A percentile compares a stretch with the other conserved stretches of the same genome.
Conservation (phyloP, 2,329 filamentous ascomycete species). For the Xylariaceae sp. region DNA sequence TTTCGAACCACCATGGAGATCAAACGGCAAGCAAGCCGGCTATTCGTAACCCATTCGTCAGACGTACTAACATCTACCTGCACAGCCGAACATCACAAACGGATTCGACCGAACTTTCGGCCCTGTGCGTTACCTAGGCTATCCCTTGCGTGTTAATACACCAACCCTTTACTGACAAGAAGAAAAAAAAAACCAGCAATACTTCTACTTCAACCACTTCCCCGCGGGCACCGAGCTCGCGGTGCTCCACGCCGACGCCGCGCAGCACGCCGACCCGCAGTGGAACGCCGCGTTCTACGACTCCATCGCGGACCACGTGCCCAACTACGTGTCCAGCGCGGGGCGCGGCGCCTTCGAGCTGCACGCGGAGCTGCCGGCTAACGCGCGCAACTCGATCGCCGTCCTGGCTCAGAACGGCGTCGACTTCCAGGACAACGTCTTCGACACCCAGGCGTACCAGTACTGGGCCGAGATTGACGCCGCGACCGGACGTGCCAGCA, state of each 20-base stretch:
- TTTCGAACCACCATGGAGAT: constrained; percentile 65
- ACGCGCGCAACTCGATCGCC: constrained; percentile 55
- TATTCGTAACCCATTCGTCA: background rate
- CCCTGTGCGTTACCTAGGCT: constrained; percentile 36
- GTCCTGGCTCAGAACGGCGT: constrained; percentile 55
- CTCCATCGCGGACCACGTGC: constrained; percentile 60
- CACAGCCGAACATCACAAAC: constrained; percentile 60
- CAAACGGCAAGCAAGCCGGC: constrained; percentile 43
- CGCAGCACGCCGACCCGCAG: constrained; percentile 49
- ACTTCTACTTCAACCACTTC: constrained; percentile 65
- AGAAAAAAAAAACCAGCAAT: constrained; percentile 50
- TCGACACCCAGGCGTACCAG: constrained; percentile 58
- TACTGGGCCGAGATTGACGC: constrained; percentile 61
- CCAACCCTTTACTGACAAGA: constrained; percentile 7
- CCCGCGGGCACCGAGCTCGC: constrained; percentile 48
- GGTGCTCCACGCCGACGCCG: constrained; percentile 56
- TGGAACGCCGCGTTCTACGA: constrained; percentile 67
- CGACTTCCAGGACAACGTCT: constrained; percentile 62
- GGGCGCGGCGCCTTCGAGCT: constrained; percentile 54
- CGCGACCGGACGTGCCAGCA: constrained; percentile 49
- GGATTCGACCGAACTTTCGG: constrained; percentile 69
- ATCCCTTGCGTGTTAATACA: constrained; percentile 1
- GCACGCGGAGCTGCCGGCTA: constrained; percentile 53
- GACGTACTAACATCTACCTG: constrained; percentile 8
- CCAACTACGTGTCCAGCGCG: constrained; percentile 59